Evolutionary conservation across 768 basidiomycete genomes (phyloP).

Genomic region (Mrakia blollopis): DNA sequence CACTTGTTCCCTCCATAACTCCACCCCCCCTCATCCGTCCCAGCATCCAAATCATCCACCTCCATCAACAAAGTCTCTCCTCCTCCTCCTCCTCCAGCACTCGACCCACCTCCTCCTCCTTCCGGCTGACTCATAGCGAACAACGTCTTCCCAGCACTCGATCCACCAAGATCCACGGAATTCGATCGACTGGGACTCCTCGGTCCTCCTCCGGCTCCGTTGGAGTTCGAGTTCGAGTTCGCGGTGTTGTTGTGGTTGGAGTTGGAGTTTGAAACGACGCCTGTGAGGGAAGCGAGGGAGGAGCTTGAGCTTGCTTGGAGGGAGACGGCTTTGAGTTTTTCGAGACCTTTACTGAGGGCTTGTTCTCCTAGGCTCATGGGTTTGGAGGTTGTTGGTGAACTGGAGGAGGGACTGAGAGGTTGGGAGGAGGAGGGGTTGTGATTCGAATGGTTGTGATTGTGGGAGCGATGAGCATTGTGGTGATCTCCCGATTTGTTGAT

Average conservation of each 20-base stretch:
- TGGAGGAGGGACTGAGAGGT: neutral
- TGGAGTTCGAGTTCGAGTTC: neutral
- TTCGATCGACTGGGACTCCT: neutral
- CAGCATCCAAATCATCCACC: slow-evolving; percentile 32
- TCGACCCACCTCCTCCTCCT: neutral
- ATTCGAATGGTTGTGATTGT: too few species aligned
- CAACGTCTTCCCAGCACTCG: slow-evolving; percentile 30
- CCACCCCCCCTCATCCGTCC: slow-evolving; percentile 85
- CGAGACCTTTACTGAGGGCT: slow-evolving; percentile 45
- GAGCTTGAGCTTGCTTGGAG: slow-evolving; percentile 29
- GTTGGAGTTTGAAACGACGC: slow-evolving; percentile 31
- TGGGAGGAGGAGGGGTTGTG: neutral
- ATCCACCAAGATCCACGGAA: neutral
- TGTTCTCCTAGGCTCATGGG: slow-evolving; percentile 42
- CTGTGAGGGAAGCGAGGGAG: neutral
- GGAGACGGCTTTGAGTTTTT: slow-evolving; percentile 42
- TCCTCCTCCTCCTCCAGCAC: neutral
- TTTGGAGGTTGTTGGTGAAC: neutral
- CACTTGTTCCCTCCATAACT: slow-evolving; percentile 93
- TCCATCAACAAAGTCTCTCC: slow-evolving; percentile 20
- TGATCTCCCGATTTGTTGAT: too few species aligned
- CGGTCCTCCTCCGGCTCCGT: slow-evolving; percentile 27
- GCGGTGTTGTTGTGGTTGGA: too few species aligned
- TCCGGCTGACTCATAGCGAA: slow-evolving; percentile 30
- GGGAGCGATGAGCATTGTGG: too few species aligned